Base-by-base conservation (phyloP, 176 grass and related monocot genomes). In the Alloteropsis semialata region DNA sequence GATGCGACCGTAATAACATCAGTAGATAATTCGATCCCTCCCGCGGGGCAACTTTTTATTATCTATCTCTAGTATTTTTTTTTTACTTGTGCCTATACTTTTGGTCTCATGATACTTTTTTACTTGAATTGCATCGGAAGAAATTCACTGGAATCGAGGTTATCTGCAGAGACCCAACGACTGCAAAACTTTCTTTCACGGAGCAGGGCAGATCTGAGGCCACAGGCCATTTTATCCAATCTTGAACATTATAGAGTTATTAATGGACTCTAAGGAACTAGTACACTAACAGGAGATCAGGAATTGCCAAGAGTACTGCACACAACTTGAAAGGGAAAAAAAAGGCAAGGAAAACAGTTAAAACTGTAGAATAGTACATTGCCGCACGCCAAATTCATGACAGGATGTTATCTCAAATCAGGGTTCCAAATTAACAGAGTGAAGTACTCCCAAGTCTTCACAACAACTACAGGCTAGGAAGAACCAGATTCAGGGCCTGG, bases 401-500 rank as follows among this genome's bases (percentile, higher is more conserved):
- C 0, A 41, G 16, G 16, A 25, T 28, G 36, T 59, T 42, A 13
- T n/a, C 58, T 65, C 60, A 79, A 2, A 5, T 36, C n/a, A 36
- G 29, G 28, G 27, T 9, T 50, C 8, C 19, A 79, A 65, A 24
- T 48, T 64, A 30, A 56, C 8, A 0, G 55, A 29, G 61, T 25
- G 32, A 50, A 79, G 61, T 28, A 16, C 57, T 18, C 57, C 19
- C 41, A 65, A 36, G 42, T 7, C 28, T 11, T 54, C 48, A 50
- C 18, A 51, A 29, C 39, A 13, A 33, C 16, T 25, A 34, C 30
- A 14, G 13, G 46, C 32, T 41, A 67, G 22, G 17, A 34, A 4
- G 49, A 75, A 64, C 76, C 64, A 56, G 49, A 81, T 81, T 68
- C 78, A 81, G 25, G 65, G 34, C 78, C 64, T 28, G 78, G 48